Conservation (phyloP, 169 alveolate genomes). For the Plasmodium malariae region DNA sequence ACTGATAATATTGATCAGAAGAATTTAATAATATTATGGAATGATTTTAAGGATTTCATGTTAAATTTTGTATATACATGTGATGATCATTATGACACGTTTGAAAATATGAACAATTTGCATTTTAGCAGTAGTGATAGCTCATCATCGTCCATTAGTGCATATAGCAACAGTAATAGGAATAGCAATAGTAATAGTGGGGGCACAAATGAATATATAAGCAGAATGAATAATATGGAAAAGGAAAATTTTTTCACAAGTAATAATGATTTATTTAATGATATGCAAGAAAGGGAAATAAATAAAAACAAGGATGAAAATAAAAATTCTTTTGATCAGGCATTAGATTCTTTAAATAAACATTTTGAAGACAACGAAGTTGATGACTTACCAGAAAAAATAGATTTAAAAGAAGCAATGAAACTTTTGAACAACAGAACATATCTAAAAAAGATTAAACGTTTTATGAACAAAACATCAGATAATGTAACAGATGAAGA, state of each 20-base stretch:
- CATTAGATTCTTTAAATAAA: conserved; percentile 34
- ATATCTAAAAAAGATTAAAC: conserved; percentile 45
- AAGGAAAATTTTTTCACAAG: conserved; percentile 36
- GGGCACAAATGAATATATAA: conserved; percentile 2
- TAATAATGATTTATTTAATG: conserved; percentile 9
- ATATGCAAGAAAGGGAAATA: conserved; percentile 10
- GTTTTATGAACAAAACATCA: conserved; percentile 13
- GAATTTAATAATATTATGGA: conserved; percentile 71
- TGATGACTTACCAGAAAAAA: conserved; percentile 52
- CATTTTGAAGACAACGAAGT: conserved; percentile 37
- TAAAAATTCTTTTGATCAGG: conserved; percentile 44
- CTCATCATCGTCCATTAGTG: not conserved
- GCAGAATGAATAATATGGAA: conserved; percentile 35
- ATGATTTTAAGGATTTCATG: conserved; percentile 74
- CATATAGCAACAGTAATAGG: not conserved
- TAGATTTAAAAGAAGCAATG: conserved; percentile 74
- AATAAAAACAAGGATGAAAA: conserved; percentile 25
- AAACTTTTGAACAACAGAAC: conserved; percentile 40
- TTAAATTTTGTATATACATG: conserved; percentile 32
- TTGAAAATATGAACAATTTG: conserved; percentile 13
- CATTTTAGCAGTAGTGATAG: not conserved
- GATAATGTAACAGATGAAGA: conserved; percentile 18
- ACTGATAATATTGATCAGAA: conserved; percentile 19
- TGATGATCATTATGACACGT: conserved; percentile 1
- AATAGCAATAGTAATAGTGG: not conserved